Evolutionary conservation across 2,329 filamentous ascomycete genomes (phyloP), one percentile per base, ranked within the genome.

Genomic region (Helicocarpus griseus): DNA sequence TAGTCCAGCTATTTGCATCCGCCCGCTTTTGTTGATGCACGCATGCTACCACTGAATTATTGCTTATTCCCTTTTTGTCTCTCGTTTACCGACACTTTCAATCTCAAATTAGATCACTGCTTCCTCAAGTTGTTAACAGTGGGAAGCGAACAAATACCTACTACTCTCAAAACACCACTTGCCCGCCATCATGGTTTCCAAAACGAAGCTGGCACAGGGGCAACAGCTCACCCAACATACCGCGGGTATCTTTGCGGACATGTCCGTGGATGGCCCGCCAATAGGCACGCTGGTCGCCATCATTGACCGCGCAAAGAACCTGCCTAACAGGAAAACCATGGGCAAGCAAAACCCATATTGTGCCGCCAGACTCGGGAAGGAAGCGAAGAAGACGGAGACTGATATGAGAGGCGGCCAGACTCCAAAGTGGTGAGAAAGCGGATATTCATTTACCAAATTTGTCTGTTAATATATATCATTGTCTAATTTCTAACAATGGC

Each of bases 281-380:
- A 96, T 98, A 63, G 93, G 93, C 59, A 97, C 90, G 1, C 76
- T 98, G 60, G 89, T 98, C 44, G 80, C 89, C 52, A 85, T 98
- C 62, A 82, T 97, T 63, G 93, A 98, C 73, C 81, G 90, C 60
- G 93, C 90, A 49, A 97, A 95, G 80, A 98, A 98, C 68, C 74
- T 98, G 60, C 93, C 93, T 48, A 98, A 98, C 72, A 77, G 89
- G 60, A 95, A 95, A 75, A 93, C 89, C 5, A 96, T 98, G 76
- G 93, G 93, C 51, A 98, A 98, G 73, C 93, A 98, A 73, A 90
- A 97, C 66, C 91, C 93, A 0, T 98, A 97, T 70, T 96, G 90
- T 70, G 93, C 93, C 35, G 90, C 89, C 29, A 79, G 93, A 50
- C 73, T 98, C 43, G 93, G 91, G 31, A 98, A 98, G 69, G 90